Percentiles rank a stretch among this genome's conserved stretches.
phyloP scores from a whole-genome alignment of 768 basidiomycete genomes.

The Boletus pseudo-olivaceus region DNA sequence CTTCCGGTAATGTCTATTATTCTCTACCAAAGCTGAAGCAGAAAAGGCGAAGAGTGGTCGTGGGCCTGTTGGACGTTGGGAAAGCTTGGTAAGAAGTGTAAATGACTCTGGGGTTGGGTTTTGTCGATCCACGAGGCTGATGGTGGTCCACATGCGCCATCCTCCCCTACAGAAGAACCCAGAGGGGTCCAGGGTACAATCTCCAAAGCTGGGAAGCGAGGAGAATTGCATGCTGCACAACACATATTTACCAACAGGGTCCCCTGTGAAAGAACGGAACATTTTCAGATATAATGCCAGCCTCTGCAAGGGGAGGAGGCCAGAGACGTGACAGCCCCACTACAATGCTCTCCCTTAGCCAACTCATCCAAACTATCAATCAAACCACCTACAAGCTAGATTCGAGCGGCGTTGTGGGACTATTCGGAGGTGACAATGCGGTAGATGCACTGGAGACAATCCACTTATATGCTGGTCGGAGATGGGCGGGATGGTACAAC shows the following conservation, averaged over 20 bases:
- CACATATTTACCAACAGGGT: neutral
- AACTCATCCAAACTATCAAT: slow-evolving; percentile 13
- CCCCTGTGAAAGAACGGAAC: neutral
- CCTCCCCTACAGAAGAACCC: neutral
- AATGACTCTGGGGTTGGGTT: neutral
- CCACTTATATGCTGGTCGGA: slow-evolving; percentile 29
- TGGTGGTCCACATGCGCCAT: neutral
- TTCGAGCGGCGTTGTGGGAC: slow-evolving; percentile 27
- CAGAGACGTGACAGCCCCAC: neutral
- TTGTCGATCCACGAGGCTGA: neutral
- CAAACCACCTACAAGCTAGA: slow-evolving; percentile 21
- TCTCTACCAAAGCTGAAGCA: neutral
- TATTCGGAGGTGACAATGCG: slow-evolving; percentile 34
- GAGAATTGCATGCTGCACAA: neutral
- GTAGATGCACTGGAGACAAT: slow-evolving; percentile 31
- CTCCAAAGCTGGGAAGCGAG: neutral
- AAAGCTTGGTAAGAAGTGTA: neutral
- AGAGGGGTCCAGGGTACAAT: neutral
- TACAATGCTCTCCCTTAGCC: slow-evolving; percentile 13
- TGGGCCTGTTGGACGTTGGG: neutral
- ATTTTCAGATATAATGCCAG: slow-evolving; percentile 7
- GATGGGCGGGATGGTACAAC: slow-evolving; percentile 37
- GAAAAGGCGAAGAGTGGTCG: neutral
- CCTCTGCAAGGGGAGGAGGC: neutral
- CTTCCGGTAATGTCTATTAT: too few species aligned